A percentile compares a stretch with the other conserved stretches of the same genome.
These are phyloP conservation scores for Rubia tinctorum DNA, from an alignment of 305 asterid species.

Conservation along the genomic window DNA sequence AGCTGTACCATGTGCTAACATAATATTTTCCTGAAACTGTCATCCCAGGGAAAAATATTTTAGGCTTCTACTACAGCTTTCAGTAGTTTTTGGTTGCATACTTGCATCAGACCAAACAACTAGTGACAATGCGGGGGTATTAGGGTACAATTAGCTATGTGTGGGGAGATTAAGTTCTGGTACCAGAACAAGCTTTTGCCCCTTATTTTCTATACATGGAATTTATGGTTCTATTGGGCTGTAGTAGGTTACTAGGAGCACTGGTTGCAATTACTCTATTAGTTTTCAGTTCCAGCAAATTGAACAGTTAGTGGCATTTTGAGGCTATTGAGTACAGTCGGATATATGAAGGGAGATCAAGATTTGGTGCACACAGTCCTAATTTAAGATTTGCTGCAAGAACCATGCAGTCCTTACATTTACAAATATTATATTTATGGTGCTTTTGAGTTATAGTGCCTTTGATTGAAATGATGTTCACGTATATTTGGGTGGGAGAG, in stretches of 20 bases:
- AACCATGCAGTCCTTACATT: not conserved
- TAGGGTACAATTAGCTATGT: no score
- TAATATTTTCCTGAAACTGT: no score
- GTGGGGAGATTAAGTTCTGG: no score
- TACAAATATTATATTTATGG: not conserved
- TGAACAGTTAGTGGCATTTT: not conserved
- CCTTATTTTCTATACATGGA: no score
- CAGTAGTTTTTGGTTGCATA: no score
- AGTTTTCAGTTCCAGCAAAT: slow-evolving; percentile 3
- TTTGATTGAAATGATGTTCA: not conserved
- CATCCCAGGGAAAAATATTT: no score
- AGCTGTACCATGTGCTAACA: no score
- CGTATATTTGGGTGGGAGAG: no score
- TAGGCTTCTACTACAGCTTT: no score
- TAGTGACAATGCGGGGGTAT: no score
- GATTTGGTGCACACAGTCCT: not conserved
- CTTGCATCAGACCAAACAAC: no score
- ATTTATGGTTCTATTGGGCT: not conserved
- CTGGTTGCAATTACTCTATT: not conserved
- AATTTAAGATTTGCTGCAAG: not conserved
- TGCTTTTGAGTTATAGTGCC: not conserved
- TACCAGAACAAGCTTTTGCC: no score
- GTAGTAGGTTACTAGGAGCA: not conserved
- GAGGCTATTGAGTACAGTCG: not conserved
- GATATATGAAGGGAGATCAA: not conserved